These are phyloP conservation scores for Zygoascus ofunaensis DNA, from an alignment of 805 yeast genomes.

Conservation along the genomic window DNA sequence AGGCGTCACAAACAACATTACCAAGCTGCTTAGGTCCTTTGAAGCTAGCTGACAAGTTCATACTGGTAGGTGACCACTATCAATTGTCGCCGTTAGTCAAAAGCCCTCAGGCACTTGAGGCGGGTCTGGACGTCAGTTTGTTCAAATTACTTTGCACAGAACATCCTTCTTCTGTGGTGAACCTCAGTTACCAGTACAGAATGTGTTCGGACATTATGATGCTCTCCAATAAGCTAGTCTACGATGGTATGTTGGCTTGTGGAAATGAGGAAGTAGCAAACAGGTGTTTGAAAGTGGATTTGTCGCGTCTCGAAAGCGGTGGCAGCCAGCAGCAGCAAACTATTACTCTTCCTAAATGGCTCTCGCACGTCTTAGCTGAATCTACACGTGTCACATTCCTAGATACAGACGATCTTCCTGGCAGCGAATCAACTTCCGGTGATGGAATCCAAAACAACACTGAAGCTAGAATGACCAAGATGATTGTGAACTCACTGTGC, in stretches of 20 bases:
- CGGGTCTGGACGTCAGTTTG: slow-evolving; percentile 65
- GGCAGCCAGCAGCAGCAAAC: slow-evolving; percentile 5
- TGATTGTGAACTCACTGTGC: slow-evolving; percentile 50
- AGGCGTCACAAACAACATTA: slow-evolving; percentile 90
- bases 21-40: slow-evolving; percentile 89
- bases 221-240: slow-evolving; percentile 69
- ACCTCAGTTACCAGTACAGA: slow-evolving; percentile 74
- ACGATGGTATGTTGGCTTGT: slow-evolving; percentile 66
- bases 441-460: slow-evolving; percentile 57
- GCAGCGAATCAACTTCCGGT: slow-evolving; percentile 44
- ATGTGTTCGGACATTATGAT: slow-evolving; percentile 88
- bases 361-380: slow-evolving; percentile 45
- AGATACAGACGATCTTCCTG: slow-evolving; percentile 65
- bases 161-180: slow-evolving; percentile 68
- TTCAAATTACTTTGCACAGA: slow-evolving; percentile 64
- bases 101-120: slow-evolving; percentile 51
- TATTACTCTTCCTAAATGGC: slow-evolving; percentile 38
- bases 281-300: slow-evolving; percentile 45
- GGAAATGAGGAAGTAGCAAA: slow-evolving; percentile 58
- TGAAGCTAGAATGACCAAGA: slow-evolving; percentile 60
- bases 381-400: slow-evolving; percentile 55
- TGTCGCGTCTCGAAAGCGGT: slow-evolving; percentile 17
- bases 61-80: slow-evolving; percentile 92
- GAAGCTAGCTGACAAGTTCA: slow-evolving; percentile 63
- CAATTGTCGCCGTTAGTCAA: slow-evolving; percentile 86